Evolutionary conservation across 23 red algal species (phyloP), one percentile per base, ranked within the genome.

Genomic region (Pyropia yezoensis): DNA sequence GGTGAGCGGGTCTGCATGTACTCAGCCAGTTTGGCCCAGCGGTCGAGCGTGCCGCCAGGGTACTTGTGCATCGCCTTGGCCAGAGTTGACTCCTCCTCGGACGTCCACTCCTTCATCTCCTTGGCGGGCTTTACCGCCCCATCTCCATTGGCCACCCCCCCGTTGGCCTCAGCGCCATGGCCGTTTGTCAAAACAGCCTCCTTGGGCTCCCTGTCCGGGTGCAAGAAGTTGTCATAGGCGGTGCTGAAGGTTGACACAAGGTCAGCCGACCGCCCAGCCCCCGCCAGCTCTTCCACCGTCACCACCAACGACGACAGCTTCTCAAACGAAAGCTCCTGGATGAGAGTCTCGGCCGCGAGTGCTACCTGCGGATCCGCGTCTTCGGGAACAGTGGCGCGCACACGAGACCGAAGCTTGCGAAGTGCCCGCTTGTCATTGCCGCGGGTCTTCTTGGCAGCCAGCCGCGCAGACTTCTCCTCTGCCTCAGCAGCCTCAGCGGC

Each of bases 51-150:
- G 16, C 86, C 86, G 21, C 65, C 86, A 2, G 86, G 86, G 61
- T 61, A 90, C 63, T 90, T 90, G 14, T 65, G 54, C 19, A 90
- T 64, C 25, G 59, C 86, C 57, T 90, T 90, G 22, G 86, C 70
- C 24, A 90, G 76, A 57, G 71, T 61, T 21, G 75, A 81, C 34
- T 76, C 53, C 27, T 90, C 86, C 7, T 82, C 76, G 21, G 60
- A 28, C 18, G 86, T 76, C 86, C 86, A 90, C 11, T 50, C 24
- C 11, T 25, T 66, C 61, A 29, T 16, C 26, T 55, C 56, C 12
- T 34, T n/a, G 50, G 45, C 29, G 17, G 73, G 13, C 14, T 39
- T 33, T 47, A 9, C 9, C 27, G 18, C 28, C 57, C 12, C 22
- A 50, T 57, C 51, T 1, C 49, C 33, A 15, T 30, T 30, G 33